phyloP scores from a whole-genome alignment of 2,329 filamentous ascomycete genomes.

The Ceratocystis variospora region DNA sequence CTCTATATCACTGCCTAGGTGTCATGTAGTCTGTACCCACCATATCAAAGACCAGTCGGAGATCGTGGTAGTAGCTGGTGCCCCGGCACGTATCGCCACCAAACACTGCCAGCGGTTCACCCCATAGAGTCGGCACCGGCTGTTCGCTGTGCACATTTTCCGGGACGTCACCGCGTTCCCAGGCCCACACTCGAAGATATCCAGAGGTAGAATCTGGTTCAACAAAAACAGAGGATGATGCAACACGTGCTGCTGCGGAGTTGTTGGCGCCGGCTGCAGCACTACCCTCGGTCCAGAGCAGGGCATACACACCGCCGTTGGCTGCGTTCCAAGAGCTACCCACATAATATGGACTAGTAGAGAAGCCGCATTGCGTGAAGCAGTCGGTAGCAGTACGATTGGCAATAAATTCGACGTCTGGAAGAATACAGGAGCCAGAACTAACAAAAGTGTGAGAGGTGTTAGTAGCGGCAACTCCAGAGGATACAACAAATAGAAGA shows the following conservation, averaged over 20 bases:
- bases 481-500: neutral
- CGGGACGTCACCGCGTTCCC: constrained; percentile 51
- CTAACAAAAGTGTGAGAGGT: neutral
- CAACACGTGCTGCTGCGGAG: neutral
- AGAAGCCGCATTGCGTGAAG: constrained; percentile 11
- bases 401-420: neutral
- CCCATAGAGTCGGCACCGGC: constrained; percentile 56
- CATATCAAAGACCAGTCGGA: constrained; percentile 62
- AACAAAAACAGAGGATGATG: neutral
- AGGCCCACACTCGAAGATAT: constrained; percentile 51
- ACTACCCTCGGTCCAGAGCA: constrained; percentile 53
- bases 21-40: constrained; percentile 22
- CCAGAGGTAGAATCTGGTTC: neutral
- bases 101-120: constrained; percentile 53
- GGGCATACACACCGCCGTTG: constrained; percentile 55
- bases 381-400: constrained; percentile 6
- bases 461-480: constrained; percentile 1
- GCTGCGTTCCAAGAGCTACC: constrained; percentile 53
- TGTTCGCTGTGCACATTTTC: constrained; percentile 43
- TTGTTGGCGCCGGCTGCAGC: constrained; percentile 34
- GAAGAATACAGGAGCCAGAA: neutral
- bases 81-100: constrained; percentile 52
- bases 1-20: neutral
- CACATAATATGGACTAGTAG: constrained; percentile 30
- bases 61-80: constrained; percentile 47